Base-by-base conservation (phyloP, 2,329 filamentous ascomycete genomes). In the Fusarium graminum region DNA sequence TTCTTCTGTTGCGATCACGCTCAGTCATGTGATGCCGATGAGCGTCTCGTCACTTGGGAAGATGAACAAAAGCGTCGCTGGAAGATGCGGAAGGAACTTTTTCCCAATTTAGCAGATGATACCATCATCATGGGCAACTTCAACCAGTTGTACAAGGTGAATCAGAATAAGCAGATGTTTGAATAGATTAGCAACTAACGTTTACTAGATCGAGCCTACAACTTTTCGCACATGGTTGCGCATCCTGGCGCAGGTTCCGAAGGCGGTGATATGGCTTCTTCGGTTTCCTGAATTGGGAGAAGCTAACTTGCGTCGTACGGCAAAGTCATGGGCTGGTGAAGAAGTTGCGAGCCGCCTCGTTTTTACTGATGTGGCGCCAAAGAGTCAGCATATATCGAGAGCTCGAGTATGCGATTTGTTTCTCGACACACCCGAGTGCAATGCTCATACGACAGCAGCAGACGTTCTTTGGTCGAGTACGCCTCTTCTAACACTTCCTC, bases 1-100 rank as follows among this genome's bases (percentile, higher is more conserved):
- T 99, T 99, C 80, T 99, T 99, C 82, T 99, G 95, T 76, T 98
- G 95, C 74, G 95, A 99, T 69, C 95, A 99, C 77, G 88, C 92
- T 46, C 94, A 98, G 77, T 97, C 94, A 55, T 92, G 92, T 17
- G 92, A 94, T 71, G 83, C 86, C 0, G 80, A 85, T 59, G 91
- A 93, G 64, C 84, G 82, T 41, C 82, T 82, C 17, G 78, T 94
- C 41, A 88, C 86, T 4, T 99, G 95, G 95, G 87, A 91, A 56
- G 88, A 93, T 54, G 94, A 98, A 78, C 91, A 94, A 76, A 80
- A 81, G 22, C 86, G 90, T 58, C 86, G 95, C 65, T 98, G 95
- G 94, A 85, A 87, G 68, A 97, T 98, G 93, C 90, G 95, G 29
- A 96, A 94, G 74, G 89, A 96, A 71, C 80, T 99, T 38, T 99